Evolutionary conservation across 2,329 filamentous ascomycete species (phyloP), one percentile per base, ranked within the genome.

Genomic region (Torrubiellomyces zombiae): DNA sequence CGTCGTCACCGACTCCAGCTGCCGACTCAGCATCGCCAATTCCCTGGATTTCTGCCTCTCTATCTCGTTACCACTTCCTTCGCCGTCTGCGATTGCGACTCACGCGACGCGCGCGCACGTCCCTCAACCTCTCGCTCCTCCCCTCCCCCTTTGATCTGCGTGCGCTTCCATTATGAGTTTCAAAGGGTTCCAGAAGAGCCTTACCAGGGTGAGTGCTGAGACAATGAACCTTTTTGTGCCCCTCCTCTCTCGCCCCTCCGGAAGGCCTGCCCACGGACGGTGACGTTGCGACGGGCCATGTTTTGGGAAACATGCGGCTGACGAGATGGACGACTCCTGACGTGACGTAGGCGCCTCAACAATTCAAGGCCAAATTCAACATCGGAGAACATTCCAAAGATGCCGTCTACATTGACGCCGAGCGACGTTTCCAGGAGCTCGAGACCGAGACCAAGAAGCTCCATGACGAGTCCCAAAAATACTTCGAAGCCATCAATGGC

Each of bases 401-500:
- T 59, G 63, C 81, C 23, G 76, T 98, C 44, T 98, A 94, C 52
- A 74, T 80, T 34, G 89, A 98, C 53, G 81, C 89, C 35, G 89
- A 98, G 50, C 73, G 85, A 33, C 75, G 89, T 24, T 98, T 95
- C 48, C 65, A 82, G 36, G 89, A 98, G 57, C 67, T 98, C 35
- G 89, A 98, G 55, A 76, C 63, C 37, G 85, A 98, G 58, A 95
- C 89, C 18, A 95, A 94, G 64, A 86, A 79, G 53, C 73, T 94
- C 16, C 86, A 95, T 55, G 82, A 93, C 58, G 86, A 95, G 55
- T 92, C 82, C 28, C 79, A 85, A 52, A 94, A 92, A 58, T 98
- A 98, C 54, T 94, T 92, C 43, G 75, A 93, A 27, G 81, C 89
- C 47, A 94, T 98, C 58, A 94, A 95, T 57, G 80, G 78, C 62